These are phyloP conservation scores for Amyloporia xantha DNA, from an alignment of 768 basidiomycete genomes.

Conservation along the genomic window DNA sequence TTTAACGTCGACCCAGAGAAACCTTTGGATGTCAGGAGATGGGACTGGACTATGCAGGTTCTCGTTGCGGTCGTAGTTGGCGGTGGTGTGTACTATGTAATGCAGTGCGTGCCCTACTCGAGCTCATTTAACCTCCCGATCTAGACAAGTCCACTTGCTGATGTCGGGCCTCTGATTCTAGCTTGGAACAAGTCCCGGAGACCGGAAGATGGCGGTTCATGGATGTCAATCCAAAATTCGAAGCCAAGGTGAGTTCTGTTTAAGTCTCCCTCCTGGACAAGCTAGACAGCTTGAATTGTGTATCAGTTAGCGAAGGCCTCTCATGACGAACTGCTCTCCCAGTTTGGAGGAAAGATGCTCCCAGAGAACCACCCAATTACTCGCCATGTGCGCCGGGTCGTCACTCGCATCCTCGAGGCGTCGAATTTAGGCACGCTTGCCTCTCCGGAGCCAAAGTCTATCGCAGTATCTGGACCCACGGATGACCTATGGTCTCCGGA, in stretches of 20 bases:
- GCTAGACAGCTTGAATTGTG: not conserved
- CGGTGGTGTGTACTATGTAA: slow-evolving; percentile 22
- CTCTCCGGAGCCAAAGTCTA: slow-evolving; percentile 16
- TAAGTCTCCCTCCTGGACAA: not conserved
- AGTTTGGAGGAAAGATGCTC: slow-evolving; percentile 51
- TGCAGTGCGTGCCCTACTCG: slow-evolving; percentile 23
- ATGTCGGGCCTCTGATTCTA: slow-evolving; percentile 21
- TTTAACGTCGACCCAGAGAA: slow-evolving; percentile 8
- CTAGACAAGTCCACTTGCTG: not conserved
- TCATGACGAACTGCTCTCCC: slow-evolving; percentile 38
- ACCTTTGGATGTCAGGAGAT: slow-evolving; percentile 11
- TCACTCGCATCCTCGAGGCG: slow-evolving; percentile 58
- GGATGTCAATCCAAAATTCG: slow-evolving; percentile 54
- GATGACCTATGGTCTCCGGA: slow-evolving; percentile 20
- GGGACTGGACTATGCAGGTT: slow-evolving; percentile 11
- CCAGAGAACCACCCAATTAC: slow-evolving; percentile 62
- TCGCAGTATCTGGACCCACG: slow-evolving; percentile 20
- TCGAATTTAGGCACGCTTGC: slow-evolving; percentile 66
- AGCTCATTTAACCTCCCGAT: not conserved
- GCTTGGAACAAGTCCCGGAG: slow-evolving; percentile 79
- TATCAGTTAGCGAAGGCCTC: slow-evolving; percentile 37
- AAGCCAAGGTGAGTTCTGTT: slow-evolving; percentile 40
- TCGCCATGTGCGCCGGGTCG: slow-evolving; percentile 62
- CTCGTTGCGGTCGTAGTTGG: slow-evolving; percentile 12
- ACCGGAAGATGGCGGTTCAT: slow-evolving; percentile 90